A percentile compares a stretch with the other conserved stretches of the same genome.
These are phyloP conservation scores for Boletus rubroflammeus DNA, from an alignment of 768 basidiomycete species.

Conservation along the genomic window DNA sequence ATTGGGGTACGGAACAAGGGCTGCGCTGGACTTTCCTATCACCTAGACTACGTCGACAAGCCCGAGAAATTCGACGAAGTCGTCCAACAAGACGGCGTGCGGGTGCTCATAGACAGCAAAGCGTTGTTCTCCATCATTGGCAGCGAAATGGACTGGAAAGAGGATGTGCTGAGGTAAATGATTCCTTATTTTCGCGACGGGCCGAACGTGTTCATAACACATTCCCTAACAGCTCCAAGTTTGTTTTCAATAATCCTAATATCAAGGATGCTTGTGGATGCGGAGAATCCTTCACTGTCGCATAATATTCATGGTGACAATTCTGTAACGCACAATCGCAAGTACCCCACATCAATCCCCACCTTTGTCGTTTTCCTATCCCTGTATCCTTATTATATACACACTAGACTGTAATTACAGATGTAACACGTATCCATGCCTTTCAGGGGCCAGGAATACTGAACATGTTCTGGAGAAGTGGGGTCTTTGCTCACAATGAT, in stretches of 20 bases:
- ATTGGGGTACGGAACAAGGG: conserved; percentile 97
- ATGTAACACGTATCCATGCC: not conserved
- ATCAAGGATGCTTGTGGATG: conserved; percentile 94
- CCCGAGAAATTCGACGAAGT: conserved; percentile 93
- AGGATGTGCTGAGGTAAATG: conserved; percentile 77
- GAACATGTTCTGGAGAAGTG: conserved; percentile 4
- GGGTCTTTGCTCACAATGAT: conserved; percentile 11
- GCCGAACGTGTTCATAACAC: conserved; percentile 1
- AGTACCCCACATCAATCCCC: conserved; percentile 11
- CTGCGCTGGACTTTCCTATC: conserved; percentile 82
- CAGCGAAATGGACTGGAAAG: conserved; percentile 98
- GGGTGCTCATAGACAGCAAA: conserved; percentile 92
- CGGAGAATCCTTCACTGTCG: conserved; percentile 84
- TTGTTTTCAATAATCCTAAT: conserved; percentile 87
- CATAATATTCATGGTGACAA: conserved; percentile 14
- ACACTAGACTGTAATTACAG: conserved; percentile 12
- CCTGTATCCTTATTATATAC: conserved; percentile 31
- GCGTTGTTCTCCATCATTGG: conserved; percentile 98
- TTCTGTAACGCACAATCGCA: conserved; percentile 5
- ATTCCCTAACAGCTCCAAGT: conserved; percentile 56
- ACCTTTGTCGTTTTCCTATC: not conserved
- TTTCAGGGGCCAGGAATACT: not conserved
- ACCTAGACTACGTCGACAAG: conserved; percentile 91
- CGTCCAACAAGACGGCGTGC: conserved; percentile 92
- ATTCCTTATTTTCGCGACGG: not conserved